phyloP scores from a whole-genome alignment of 2,329 filamentous ascomycete genomes.

The Colletotrichum plurivorum region DNA sequence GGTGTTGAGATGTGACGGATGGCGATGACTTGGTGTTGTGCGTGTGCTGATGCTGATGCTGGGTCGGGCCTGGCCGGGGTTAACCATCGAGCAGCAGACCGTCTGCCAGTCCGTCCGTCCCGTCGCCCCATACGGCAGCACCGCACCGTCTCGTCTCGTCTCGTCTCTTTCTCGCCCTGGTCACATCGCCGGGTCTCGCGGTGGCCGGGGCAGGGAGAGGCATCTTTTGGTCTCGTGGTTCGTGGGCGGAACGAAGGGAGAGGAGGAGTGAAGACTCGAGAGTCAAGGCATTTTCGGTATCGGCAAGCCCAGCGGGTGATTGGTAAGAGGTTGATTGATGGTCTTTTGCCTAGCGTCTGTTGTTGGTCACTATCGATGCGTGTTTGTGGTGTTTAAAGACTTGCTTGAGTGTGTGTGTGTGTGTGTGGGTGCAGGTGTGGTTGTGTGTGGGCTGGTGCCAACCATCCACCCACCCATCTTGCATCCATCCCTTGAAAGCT shows the following conservation, averaged over 20 bases:
- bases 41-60: constrained; percentile 1
- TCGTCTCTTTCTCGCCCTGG: background rate
- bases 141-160: background rate
- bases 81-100: background rate
- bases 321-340: constrained; percentile 22
- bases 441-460: constrained; percentile 4
- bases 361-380: background rate
- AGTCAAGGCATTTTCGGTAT: background rate
- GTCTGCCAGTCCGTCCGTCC: background rate
- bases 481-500: constrained; percentile 8
- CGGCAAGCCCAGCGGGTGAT: background rate
- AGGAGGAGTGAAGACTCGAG: background rate
- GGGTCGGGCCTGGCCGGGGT: background rate
- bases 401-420: background rate
- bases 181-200: background rate
- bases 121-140: background rate
- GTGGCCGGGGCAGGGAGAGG: constrained; percentile 21
- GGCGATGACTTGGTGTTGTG: constrained; percentile 21
- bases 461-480: constrained; percentile 3
- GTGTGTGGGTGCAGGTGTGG: background rate
- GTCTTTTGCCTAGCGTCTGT: constrained; percentile 16
- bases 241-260: constrained; percentile 1
- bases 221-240: background rate
- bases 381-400: background rate
- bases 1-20: constrained; percentile 25